These are phyloP conservation scores for Podospora conica DNA, from an alignment of 495 filamentous ascomycete genomes.

Conservation along the genomic window DNA sequence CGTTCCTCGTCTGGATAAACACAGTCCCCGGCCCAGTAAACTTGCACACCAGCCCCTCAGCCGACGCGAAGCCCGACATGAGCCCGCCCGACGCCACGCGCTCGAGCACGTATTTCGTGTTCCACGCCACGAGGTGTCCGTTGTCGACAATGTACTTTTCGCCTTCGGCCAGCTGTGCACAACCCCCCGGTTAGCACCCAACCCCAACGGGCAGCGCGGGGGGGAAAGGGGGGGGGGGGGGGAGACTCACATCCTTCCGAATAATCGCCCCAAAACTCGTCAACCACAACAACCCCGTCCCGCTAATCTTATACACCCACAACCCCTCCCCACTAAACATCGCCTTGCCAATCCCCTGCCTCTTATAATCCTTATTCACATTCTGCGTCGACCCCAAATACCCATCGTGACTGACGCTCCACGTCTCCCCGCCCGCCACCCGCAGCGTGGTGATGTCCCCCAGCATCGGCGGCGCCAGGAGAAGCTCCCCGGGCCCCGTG, in stretches of 20 bases:
- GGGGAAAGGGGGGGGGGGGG: neutral
- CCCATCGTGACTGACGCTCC: constrained; percentile 76
- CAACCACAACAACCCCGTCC: constrained; percentile 75
- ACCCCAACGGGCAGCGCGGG: neutral
- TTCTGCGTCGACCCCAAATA: constrained; percentile 75
- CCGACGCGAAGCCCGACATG: constrained; percentile 67
- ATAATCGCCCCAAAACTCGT: constrained; percentile 94
- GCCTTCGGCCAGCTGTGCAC: constrained; percentile 60
- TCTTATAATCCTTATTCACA: constrained; percentile 74
- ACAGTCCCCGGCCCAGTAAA: constrained; percentile 90
- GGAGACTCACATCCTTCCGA: constrained; percentile 76
- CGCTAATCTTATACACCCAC: constrained; percentile 82
- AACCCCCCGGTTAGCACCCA: neutral
- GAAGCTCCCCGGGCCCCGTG: constrained; percentile 85
- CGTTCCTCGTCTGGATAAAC: constrained; percentile 89
- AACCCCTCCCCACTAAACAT: constrained; percentile 92
- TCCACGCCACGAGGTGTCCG: constrained; percentile 95
- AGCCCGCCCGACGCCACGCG: constrained; percentile 85
- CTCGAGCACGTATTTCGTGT: constrained; percentile 86
- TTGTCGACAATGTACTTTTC: constrained; percentile 94
- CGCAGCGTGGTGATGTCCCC: constrained; percentile 84
- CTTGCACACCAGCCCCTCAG: constrained; percentile 87
- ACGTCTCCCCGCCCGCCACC: constrained; percentile 59
- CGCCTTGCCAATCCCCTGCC: constrained; percentile 81
- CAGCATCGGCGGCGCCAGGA: constrained; percentile 71